Base-by-base conservation (phyloP, 108 stramenopile species). In the Pseudonitzschia delicatissima region DNA sequence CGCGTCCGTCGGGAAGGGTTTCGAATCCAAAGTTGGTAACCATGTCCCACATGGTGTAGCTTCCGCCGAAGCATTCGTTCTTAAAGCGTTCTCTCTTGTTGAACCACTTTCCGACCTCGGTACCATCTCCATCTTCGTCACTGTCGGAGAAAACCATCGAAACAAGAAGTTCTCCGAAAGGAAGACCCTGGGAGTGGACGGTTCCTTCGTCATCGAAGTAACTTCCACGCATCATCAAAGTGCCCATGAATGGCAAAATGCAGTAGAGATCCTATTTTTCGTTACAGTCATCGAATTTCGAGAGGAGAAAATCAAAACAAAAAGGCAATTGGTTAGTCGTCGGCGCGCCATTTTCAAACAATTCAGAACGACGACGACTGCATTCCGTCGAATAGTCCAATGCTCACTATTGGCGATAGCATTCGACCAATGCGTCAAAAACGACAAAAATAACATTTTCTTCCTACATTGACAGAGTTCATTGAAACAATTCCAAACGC, bases 51-150 rank as follows among this genome's bases (percentile, higher is more conserved):
- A 57, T 34, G 40, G 45, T 72, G 26, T 25, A 73, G 6, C 26
- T 65, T 42, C 78, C 78, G 17, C 55, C 62, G 32, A 76, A 55
- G 32, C 36, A 61, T 4, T 37, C 50, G 34, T 76, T 68, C 66
- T 68, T 66, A 35, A 80, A 80, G 7, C 71, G 69, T 33, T 80
- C 79, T 58, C 75, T 35, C 59, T 80, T 80, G 76, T 80, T 80
- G 75, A 80, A 70, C 69, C 72, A 67, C 53, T 62, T 29, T 57
- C 55, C 55, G 20, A 9, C 33, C 9, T 42, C 39, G 26, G 37
- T 40, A 5, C 32, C 39, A 0, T 61, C 60, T 37, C 39, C 60
- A 20, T 61, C 60, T 29, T 61, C 60, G 18, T 37, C 35, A 40
- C 60, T 61, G 37, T 80, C 79, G 5, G 72, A 74, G 44, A 80